These are phyloP conservation scores for Yamadazyma aaseri DNA, from an alignment of 1,139 yeast species.

Conservation along the genomic window DNA sequence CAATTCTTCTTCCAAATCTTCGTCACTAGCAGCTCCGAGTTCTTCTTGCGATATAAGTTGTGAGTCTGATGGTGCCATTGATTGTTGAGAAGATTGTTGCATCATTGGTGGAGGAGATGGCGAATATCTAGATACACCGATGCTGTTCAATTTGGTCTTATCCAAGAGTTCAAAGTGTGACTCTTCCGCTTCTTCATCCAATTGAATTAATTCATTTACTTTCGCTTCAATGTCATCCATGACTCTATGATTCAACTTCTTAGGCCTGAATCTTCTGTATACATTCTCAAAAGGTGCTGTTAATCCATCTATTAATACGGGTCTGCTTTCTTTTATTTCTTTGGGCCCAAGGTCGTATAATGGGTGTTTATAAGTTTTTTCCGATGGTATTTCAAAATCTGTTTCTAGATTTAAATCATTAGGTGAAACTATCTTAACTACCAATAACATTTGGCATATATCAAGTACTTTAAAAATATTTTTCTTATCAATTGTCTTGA, in stretches of 20 bases:
- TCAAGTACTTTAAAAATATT: conserved; percentile 87
- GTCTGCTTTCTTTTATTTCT: conserved; percentile 41
- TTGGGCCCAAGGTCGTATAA: conserved; percentile 41
- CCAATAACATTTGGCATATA: conserved; percentile 80
- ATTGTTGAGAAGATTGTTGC: conserved; percentile 17
- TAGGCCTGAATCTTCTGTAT: conserved; percentile 48
- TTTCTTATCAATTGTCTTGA: conserved; percentile 86
- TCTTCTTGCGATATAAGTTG: conserved; percentile 8
- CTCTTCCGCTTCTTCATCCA: conserved; percentile 84
- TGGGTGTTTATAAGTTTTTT: conserved; percentile 42
- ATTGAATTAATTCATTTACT: conserved; percentile 71
- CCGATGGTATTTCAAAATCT: conserved; percentile 43
- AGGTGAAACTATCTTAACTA: conserved; percentile 60
- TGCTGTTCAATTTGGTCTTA: conserved; percentile 26
- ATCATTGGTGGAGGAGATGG: conserved; percentile 17
- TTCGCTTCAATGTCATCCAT: conserved; percentile 69
- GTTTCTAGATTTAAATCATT: conserved; percentile 35
- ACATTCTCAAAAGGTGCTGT: conserved; percentile 67
- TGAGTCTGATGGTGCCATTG: conserved; percentile 17
- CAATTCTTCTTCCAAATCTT: conserved; percentile 40
- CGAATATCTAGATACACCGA: conserved; percentile 16
- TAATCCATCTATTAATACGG: conserved; percentile 73
- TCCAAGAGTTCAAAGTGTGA: conserved; percentile 77
- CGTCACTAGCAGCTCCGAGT: conserved; percentile 21
- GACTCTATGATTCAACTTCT: conserved; percentile 50